Evolutionary conservation across 768 basidiomycete genomes (phyloP), one percentile per base, ranked within the genome.

Genomic region (Plicaturopsis crispa): DNA sequence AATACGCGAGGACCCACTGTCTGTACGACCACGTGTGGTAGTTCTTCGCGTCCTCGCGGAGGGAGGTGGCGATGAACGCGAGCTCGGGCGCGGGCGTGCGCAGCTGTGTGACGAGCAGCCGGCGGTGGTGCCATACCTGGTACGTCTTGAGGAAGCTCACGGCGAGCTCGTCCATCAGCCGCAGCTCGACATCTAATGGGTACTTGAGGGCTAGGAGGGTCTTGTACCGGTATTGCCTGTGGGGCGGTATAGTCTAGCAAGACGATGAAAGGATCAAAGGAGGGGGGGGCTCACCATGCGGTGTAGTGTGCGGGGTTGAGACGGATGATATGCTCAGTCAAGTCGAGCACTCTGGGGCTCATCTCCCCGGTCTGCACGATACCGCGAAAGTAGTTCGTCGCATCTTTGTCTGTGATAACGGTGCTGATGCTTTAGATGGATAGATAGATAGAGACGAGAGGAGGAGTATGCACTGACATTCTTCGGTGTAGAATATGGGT

Each of bases 21-120:
- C 94, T 75, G 60, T 97, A 94, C 6, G 88, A 87, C 96, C 96
- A 99, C 0, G 96, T 98, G 59, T 98, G 94, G 58, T 99, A 99
- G 65, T 99, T 99, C 74, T 99, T 99, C 32, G 77, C 61, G 54
- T 99, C 96, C 16, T 61, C 70, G 6, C 73, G 62, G 21, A 99
- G 74, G 1, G 80, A 79, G 39, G 64, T 60, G 36, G 79, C 72
- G 55, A 91, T 81, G 59, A 96, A 97, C 24, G 55, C 67, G 39
- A 98, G 80, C 59, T 99, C 96, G 6, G 72, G 70, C 3, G 41
- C 53, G 4, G 80, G 72, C 17, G 69, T 56, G 40, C 71, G 65
- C 22, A 75, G 66, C 33, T 68, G 60, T 24, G 69, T 69, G 44
- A 90, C 72, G 24, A 91, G 67, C 24, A 90, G 75, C 4, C 84